phyloP scores from a whole-genome alignment of 768 basidiomycete species.

The Ramaria rubella region DNA sequence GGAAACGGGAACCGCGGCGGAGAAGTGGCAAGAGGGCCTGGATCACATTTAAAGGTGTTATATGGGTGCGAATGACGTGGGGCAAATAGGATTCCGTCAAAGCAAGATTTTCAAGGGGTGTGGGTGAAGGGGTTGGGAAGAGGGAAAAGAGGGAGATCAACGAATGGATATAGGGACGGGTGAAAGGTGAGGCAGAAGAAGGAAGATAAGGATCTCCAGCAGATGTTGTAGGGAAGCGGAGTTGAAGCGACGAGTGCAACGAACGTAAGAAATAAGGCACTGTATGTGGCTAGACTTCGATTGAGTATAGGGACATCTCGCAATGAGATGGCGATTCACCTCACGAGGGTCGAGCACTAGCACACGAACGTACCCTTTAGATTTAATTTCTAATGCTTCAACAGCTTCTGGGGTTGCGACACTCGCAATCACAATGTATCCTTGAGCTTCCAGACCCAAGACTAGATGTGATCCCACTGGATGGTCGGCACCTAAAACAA shows the following conservation, averaged over 20 bases:
- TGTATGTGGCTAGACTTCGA: constrained; percentile 50
- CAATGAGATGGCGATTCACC: constrained; percentile 34
- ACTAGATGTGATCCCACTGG: constrained; percentile 68
- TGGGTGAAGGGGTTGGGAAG: constrained; percentile 35
- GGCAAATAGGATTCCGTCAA: constrained; percentile 58
- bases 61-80: constrained; percentile 66
- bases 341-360: constrained; percentile 76
- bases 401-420: constrained; percentile 66
- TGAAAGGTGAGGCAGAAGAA: constrained; percentile 41
- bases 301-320: background rate
- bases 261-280: constrained; percentile 76
- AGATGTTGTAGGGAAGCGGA: constrained; percentile 71
- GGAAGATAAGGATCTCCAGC: constrained; percentile 68
- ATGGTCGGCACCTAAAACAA: constrained; percentile 76
- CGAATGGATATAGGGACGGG: constrained; percentile 68
- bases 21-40: constrained; percentile 73
- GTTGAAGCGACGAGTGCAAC: constrained; percentile 68
- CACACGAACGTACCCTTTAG: constrained; percentile 72
- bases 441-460: constrained; percentile 64
- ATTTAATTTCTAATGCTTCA: constrained; percentile 52
- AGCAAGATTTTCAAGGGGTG: constrained; percentile 67
- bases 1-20: constrained; percentile 49
- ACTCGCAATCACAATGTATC: constrained; percentile 78
- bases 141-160: constrained; percentile 72
- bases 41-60: constrained; percentile 69